Conservation (phyloP, 768 basidiomycete genomes). For the Tulasnella sp. region DNA sequence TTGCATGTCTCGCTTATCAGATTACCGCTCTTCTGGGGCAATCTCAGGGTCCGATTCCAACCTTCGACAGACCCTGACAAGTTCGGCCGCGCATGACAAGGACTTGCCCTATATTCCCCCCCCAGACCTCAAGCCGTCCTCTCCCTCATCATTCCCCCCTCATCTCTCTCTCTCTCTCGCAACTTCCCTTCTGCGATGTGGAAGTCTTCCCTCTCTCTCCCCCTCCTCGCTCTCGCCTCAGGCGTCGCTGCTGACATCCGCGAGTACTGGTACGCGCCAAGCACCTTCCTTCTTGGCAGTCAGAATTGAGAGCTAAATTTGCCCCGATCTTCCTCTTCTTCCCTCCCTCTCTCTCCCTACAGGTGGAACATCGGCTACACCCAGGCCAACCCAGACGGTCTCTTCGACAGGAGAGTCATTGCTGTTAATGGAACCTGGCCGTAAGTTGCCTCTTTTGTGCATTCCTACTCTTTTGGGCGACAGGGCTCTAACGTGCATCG, state of each 20-base stretch:
- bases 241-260: constrained; percentile 22
- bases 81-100: neutral
- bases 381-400: constrained; percentile 77
- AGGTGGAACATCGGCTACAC: constrained; percentile 90
- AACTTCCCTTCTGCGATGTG: constrained; percentile 30
- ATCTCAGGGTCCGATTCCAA: neutral
- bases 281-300: neutral
- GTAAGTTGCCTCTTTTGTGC: constrained; percentile 45
- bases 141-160: constrained; percentile 2
- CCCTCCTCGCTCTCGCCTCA: constrained; percentile 30
- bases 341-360: neutral
- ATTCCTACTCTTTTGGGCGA: neutral
- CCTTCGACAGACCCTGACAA: neutral
- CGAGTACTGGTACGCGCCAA: constrained; percentile 36
- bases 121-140: constrained; percentile 6
- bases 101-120: constrained; percentile 1
- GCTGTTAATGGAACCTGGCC: constrained; percentile 95
- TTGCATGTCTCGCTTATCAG: neutral
- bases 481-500: constrained; percentile 2
- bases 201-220: constrained; percentile 30
- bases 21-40: neutral
- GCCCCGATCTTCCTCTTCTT: neutral
- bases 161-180: constrained; percentile 21
- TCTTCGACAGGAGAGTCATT: constrained; percentile 68
- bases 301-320: neutral